Evolutionary conservation across 1,284 basidiomycete species (phyloP).

Genomic region (Phlebopus sp.): DNA sequence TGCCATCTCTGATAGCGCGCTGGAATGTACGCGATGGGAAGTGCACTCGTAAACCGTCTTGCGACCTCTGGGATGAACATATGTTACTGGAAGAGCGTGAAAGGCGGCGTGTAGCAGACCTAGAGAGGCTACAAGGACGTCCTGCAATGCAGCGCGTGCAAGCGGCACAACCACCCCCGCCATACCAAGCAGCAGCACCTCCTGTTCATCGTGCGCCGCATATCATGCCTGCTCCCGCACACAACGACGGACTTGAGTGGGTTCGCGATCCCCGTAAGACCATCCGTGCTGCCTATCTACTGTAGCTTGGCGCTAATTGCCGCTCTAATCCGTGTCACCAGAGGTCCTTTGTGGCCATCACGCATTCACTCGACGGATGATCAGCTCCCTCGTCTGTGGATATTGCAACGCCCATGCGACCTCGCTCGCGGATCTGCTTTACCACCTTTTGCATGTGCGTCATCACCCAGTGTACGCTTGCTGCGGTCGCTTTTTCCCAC

Average conservation of each 20-base stretch:
- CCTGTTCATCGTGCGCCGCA: slow-evolving; percentile 1
- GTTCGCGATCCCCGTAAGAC: slow-evolving; percentile 34
- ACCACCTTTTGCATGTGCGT: slow-evolving; percentile 34
- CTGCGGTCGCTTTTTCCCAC: slow-evolving; percentile 40
- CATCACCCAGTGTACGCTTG: slow-evolving; percentile 38
- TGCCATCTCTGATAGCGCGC: slow-evolving; percentile 18
- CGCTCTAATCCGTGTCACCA: slow-evolving; percentile 6
- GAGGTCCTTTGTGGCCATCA: slow-evolving; percentile 32
- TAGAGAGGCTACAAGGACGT: slow-evolving; percentile 1
- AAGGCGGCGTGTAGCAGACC: slow-evolving; percentile 23
- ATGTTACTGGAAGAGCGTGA: slow-evolving; percentile 38
- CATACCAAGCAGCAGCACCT: background rate
- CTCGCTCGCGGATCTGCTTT: slow-evolving; percentile 36
- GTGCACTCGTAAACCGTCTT: slow-evolving; percentile 37
- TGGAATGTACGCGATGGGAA: slow-evolving; percentile 19
- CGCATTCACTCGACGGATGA: slow-evolving; percentile 37
- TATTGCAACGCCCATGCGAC: slow-evolving; percentile 36
- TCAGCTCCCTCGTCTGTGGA: slow-evolving; percentile 34
- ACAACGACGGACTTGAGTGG: slow-evolving; percentile 21
- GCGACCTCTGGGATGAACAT: slow-evolving; percentile 41
- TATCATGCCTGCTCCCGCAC: slow-evolving; percentile 11
- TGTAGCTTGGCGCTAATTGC: background rate
- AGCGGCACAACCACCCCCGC: slow-evolving; percentile 1
- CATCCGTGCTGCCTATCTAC: background rate
- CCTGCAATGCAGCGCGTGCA: background rate